Conservation (phyloP, 2,329 filamentous ascomycete genomes). For the Aureobasidium namibiae region DNA sequence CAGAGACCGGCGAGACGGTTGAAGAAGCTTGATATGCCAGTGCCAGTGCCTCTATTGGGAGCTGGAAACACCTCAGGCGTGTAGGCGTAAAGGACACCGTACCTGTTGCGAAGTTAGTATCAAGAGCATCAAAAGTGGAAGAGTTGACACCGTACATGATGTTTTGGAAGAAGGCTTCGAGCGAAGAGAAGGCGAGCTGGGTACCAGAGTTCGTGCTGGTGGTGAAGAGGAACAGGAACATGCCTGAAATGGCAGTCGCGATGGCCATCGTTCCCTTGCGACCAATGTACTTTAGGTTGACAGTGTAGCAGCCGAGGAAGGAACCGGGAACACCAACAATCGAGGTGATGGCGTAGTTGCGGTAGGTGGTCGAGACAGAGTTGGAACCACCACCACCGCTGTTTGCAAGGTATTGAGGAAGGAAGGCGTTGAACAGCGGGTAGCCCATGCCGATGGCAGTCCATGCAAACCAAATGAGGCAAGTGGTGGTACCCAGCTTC, state of each 20-base stretch:
- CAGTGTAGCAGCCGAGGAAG: constrained; percentile 62
- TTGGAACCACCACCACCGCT: constrained; percentile 39
- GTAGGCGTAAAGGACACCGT: constrained; percentile 68
- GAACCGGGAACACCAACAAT: constrained; percentile 70
- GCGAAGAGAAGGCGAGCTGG: constrained; percentile 58
- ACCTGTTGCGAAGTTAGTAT: too few relatives aligned
- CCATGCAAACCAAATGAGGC: constrained; percentile 69
- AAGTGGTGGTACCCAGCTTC: constrained; percentile 41
- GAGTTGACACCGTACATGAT: constrained; percentile 70
- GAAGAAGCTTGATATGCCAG: constrained; percentile 62
- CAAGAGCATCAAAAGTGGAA: too few relatives aligned
- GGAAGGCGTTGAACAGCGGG: constrained; percentile 80
- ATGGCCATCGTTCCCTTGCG: constrained; percentile 63
- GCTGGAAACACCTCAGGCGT: constrained; percentile 71
- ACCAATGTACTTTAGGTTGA: constrained; percentile 63
- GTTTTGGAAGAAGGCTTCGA: constrained; percentile 62
- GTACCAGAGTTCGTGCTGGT: constrained; percentile 48
- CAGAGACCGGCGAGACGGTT: constrained; percentile 60
- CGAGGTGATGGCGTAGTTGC: constrained; percentile 75
- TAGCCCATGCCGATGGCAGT: constrained; percentile 77
- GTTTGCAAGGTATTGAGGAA: constrained; percentile 70
- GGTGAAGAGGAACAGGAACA: constrained; percentile 60
- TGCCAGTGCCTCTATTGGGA: constrained; percentile 62
- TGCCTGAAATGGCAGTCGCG: constrained; percentile 57
- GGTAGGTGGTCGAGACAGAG: constrained; percentile 45